Evolutionary conservation across 148 eudicot genomes (phyloP).

Genomic region (Polygonum aviculare): DNA sequence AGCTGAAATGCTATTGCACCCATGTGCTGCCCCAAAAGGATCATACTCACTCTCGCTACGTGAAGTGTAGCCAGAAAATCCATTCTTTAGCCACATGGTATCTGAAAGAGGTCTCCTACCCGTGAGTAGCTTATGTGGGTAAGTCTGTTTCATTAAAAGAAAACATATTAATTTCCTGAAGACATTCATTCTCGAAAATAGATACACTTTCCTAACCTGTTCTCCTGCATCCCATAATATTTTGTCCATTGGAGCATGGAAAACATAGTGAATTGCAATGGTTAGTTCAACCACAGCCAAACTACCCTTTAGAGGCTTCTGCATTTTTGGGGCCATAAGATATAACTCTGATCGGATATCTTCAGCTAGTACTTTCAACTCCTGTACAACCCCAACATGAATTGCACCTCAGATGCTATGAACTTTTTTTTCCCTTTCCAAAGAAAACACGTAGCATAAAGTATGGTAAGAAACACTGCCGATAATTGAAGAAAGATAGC

Average conservation of each 20-base stretch:
- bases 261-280: constrained; percentile 80
- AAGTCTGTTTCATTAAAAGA: constrained; percentile 40
- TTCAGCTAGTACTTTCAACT: constrained; percentile 66
- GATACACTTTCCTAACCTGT: constrained; percentile 38
- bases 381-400: constrained; percentile 37
- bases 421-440: background rate
- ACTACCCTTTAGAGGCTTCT: constrained; percentile 46
- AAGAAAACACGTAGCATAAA: constrained; percentile 5
- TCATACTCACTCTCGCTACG: constrained; percentile 61
- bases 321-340: constrained; percentile 40
- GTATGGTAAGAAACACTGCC: constrained; percentile 18
- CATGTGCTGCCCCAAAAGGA: constrained; percentile 81
- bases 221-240: constrained; percentile 83
- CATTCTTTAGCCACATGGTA: constrained; percentile 40
- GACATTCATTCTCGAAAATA: background rate
- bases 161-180: constrained; percentile 9
- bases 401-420: constrained; percentile 8
- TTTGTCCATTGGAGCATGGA: constrained; percentile 82
- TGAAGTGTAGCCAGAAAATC: constrained; percentile 40
- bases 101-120: constrained; percentile 62
- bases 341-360: constrained; percentile 71
- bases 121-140: constrained; percentile 76
- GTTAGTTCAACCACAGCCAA: constrained; percentile 75
- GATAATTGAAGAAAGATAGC: constrained; percentile 19
- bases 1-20: constrained; percentile 95